These are phyloP conservation scores for Saccharomycopsis fodiens DNA, from an alignment of 805 yeast genomes.

Conservation along the genomic window DNA sequence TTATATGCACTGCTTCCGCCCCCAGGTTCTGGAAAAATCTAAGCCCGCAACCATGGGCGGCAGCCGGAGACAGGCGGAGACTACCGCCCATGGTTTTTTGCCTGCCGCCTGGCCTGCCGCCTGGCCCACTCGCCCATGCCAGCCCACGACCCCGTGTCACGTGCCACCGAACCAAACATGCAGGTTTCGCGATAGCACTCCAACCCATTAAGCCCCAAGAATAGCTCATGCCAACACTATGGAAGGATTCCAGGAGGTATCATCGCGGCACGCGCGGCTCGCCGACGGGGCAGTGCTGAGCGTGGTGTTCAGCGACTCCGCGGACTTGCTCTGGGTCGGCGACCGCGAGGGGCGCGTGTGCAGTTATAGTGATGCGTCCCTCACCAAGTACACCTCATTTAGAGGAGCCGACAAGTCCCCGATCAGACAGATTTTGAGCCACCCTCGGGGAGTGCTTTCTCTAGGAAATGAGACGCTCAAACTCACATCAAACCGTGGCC, in stretches of 20 bases:
- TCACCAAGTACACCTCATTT: slow-evolving; percentile 49
- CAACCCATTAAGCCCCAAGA: no score
- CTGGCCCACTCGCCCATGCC: no score
- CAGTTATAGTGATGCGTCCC: slow-evolving; percentile 25
- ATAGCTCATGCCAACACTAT: no score
- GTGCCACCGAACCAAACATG: no score
- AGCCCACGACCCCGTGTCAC: no score
- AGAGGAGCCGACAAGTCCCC: slow-evolving; percentile 40
- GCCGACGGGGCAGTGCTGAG: neutral
- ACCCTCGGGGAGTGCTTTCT: slow-evolving; percentile 48
- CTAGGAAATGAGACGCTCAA: slow-evolving; percentile 45
- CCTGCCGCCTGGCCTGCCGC: no score
- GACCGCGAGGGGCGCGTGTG: slow-evolving; percentile 50
- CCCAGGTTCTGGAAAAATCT: no score
- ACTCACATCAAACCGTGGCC: slow-evolving; percentile 51
- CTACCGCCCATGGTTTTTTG: no score
- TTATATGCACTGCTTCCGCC: no score
- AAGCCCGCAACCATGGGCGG: no score
- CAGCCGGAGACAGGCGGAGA: no score
- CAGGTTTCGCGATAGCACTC: no score
- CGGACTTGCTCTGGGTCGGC: slow-evolving; percentile 82
- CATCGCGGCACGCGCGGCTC: slow-evolving; percentile 7
- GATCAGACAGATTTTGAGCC: slow-evolving; percentile 45
- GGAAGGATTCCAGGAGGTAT: slow-evolving; percentile 16
- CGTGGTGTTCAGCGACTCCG: slow-evolving; percentile 53